A percentile compares a stretch with the other conserved stretches of the same genome.
Evolutionary conservation across 1,284 basidiomycete species (phyloP).

Genomic region (Moesziomyces aphidis): DNA sequence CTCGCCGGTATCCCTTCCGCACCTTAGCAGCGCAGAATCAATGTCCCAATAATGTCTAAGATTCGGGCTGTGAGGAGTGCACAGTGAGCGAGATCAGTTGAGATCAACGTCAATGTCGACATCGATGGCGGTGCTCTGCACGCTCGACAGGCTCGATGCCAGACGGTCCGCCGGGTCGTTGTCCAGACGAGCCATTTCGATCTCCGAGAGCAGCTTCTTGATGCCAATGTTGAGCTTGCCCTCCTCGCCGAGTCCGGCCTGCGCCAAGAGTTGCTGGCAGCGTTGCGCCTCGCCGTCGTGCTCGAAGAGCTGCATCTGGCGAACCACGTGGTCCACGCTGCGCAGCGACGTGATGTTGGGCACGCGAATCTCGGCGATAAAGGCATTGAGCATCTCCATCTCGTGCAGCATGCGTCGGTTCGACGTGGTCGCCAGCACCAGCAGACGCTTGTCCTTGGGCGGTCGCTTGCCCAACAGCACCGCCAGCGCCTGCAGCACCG

Average conservation of each 20-base stretch:
- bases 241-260: constrained; percentile 79
- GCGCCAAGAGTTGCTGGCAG: constrained; percentile 77
- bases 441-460: constrained; percentile 92
- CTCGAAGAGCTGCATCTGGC: constrained; percentile 84
- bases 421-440: constrained; percentile 93
- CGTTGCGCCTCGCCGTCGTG: constrained; percentile 73
- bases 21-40: constrained; percentile 2
- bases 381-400: constrained; percentile 87
- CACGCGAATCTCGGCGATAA: constrained; percentile 89
- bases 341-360: constrained; percentile 82
- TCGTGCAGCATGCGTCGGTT: constrained; percentile 87
- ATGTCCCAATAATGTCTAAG: background rate
- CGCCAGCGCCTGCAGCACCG: constrained; percentile 89
- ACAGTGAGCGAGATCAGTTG: constrained; percentile 14
- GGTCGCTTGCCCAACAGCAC: constrained; percentile 90
- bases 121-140: constrained; percentile 39
- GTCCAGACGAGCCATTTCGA: constrained; percentile 96
- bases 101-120: constrained; percentile 51
- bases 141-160: constrained; percentile 62
- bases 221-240: constrained; percentile 82
- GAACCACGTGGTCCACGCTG: constrained; percentile 81
- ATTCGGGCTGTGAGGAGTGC: background rate
- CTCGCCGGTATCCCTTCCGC: constrained; percentile 4
- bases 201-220: constrained; percentile 85
- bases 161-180: constrained; percentile 69